These are phyloP conservation scores for Allantophomopsis lycopodina DNA, from an alignment of 2,329 filamentous ascomycete genomes.

Conservation along the genomic window DNA sequence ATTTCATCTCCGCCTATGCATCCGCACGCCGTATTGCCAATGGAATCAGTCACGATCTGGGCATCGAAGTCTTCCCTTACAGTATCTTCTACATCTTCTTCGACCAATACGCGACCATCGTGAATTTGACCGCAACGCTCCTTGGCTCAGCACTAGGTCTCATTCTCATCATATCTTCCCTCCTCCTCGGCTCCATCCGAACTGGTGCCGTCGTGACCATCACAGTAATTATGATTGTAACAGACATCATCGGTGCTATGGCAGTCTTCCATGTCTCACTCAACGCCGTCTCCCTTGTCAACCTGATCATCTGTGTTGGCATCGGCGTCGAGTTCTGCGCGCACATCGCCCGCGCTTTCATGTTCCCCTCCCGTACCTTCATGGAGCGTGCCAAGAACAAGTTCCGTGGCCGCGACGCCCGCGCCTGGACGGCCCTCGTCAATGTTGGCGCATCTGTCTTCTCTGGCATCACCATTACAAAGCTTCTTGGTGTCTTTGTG, in stretches of 20 bases:
- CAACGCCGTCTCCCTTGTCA: conserved; percentile 91
- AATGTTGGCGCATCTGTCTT: conserved; percentile 94
- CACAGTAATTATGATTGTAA: conserved; percentile 85
- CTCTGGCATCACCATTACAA: conserved; percentile 91
- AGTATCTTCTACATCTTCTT: conserved; percentile 99
- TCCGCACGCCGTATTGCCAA: conserved; percentile 78
- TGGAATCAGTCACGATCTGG: conserved; percentile 57
- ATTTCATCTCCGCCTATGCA: conserved; percentile 86
- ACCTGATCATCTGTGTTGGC: conserved; percentile 91
- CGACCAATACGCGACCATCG: conserved; percentile 84
- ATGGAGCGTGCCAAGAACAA: conserved; percentile 69
- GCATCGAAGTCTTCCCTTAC: conserved; percentile 85
- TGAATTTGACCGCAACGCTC: conserved; percentile 64
- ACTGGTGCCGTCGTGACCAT: conserved; percentile 74
- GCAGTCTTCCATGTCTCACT: conserved; percentile 76
- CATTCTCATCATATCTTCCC: conserved; percentile 66
- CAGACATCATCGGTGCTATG: conserved; percentile 94
- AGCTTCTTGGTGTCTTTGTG: conserved; percentile 82
- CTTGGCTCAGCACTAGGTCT: conserved; percentile 74
- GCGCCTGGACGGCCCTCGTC: conserved; percentile 84
- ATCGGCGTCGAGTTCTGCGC: conserved; percentile 97
- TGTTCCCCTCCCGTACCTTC: conserved; percentile 73
- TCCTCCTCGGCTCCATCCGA: conserved; percentile 70
- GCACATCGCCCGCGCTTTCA: conserved; percentile 90
- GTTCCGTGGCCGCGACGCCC: conserved; percentile 70